Base-by-base conservation (phyloP, 176 grass and related monocot species). In the Cenchrus fungigraminus region DNA sequence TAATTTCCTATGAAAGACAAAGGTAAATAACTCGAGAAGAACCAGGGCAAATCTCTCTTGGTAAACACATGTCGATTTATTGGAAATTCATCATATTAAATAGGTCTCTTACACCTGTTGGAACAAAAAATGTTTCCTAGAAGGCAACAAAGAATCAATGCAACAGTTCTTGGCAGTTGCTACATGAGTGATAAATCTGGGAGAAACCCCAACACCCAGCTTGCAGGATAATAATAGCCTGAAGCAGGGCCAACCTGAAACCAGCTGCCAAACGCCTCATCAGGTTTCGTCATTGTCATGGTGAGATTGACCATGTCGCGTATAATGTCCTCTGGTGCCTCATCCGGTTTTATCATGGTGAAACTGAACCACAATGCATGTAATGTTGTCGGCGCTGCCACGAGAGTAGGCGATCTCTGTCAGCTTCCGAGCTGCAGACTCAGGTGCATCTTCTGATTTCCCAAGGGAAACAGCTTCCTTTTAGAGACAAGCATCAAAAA, bases 311-410 rank as follows among this genome's bases (percentile, higher is more conserved):
- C 88, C 86, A 93, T 86, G 31, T 89, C 87, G 77, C 88, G 91
- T 65, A 91, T 92, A 71, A 95, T 91, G 78, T 93, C 89, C 77
- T 89, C 86, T 28, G n/a, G 59, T 62, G 9, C 45, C 55, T 83
- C 58, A 89, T 82, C 40, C 67, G 62, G 71, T 89, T 89, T 92
- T 86, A 54, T 89, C 83, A 77, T 89, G 91, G 65, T 91, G 86
- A 82, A 95, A 97, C 90, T 89, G 87, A 56, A 97, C 91, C 85
- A 97, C 94, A 47, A 97, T 90, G 76, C 89, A 97, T 65, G 94
- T 94, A 74, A 97, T 94, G 77, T 97, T 97, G 82, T 97, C 94
- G 11, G 89, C 79, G 19, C 89, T 94, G 74, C 87, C 89, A 4
- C 82, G 76, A 46, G 89, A 83, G 54, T 88, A 97, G 46, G 94